Evolutionary conservation across 139 green algal species (phyloP), one percentile per base, ranked within the genome.

Genomic region (Chlorella vulgaris): DNA sequence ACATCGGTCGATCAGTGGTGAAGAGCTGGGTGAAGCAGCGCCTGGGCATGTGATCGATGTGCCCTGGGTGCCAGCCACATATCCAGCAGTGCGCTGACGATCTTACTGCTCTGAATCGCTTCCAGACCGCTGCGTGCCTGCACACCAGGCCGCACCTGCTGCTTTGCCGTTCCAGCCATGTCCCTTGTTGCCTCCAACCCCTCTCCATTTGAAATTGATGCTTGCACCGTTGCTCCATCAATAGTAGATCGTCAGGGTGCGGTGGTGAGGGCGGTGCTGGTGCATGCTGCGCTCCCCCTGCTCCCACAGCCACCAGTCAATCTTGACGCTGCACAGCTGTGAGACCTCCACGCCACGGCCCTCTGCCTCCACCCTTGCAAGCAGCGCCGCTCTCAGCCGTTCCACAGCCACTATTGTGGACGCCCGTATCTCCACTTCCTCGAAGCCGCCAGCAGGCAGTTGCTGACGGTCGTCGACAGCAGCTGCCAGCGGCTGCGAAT

Each of bases 231-330:
- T n/a, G n/a, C n/a, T n/a, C n/a, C n/a, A n/a, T 91, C 85, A 97
- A 76, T 97, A 97, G 69, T 85, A 96, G 1, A 95, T 84, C 28
- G 91, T 97, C 28, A 93, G 74, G 0, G 90, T 94, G 43, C 91
- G 81, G 79, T 97, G 93, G 83, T 96, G 92, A 0, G 89, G 91
- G 22, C 82, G 84, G 42, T 93, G 77, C 28, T 33, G 50, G 6
- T 85, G 31, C 1, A 84, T 78, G 4, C 66, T 42, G 19, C 42
- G 35, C 86, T 97, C 94, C 7, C 93, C 94, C 18, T 84, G n/a
- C 36, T 94, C 85, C 94, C 94, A 97, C 42, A 97, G 83, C 86
- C 88, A 95, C 94, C 94, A 97, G 62, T 97, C 94, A 36, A 97
- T 73, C 70, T 91, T 82, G 26, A 97, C 82, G 63, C 84, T 88